Evolutionary conservation across 257 asterid species (phyloP), one percentile per base, ranked within the genome.

Genomic region (Solanum medicagineum): DNA sequence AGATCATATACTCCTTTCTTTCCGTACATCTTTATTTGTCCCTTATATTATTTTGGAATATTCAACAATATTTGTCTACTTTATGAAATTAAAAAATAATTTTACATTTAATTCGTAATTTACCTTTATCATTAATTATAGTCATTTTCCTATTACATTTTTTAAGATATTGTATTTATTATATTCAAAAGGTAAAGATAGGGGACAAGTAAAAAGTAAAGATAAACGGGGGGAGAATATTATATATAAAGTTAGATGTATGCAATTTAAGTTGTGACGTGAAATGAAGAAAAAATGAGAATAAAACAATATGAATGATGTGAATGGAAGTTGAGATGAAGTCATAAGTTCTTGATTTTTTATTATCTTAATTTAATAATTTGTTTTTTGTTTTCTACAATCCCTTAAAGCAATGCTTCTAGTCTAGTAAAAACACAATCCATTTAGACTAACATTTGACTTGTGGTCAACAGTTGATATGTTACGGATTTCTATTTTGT

Each of bases 211-310:
- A 32, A 32, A 32, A 29, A 29, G 3, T 29, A 29, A 29, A 29
- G 0, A 29, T 29, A 29, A 2, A 2, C 3, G 32, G 36, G 0
- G 4, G 36, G 36, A 29, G 32, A 29, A 29, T 29, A 29, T 29
- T 29, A 29, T 29, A 29, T 6, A 12, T 47, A 45, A 74, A 47
- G 10, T 26, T 24, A 32, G 40, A n/a, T 14, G 24, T 24, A 22
- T 13, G 57, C 20, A 88, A 60, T 87, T 88, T 86, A 88, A 91
- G 40, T 88, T 88, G 84, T 84, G 88, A 49, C 0, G 62, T 49
- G 81, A 14, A n/a, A 49, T 13, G 0, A 49, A 49, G 60, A 75
- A 49, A 49, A 75, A 14, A 40, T 73, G n/a, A 36, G 42, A 36
- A 36, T 36, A 36, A 4, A 36, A 36, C 42, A 36, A 36, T 70